Percentiles rank a stretch among this genome's conserved stretches.
phyloP scores from a whole-genome alignment of 73 alveolate genomes.

The Paramecium octaurelia region DNA sequence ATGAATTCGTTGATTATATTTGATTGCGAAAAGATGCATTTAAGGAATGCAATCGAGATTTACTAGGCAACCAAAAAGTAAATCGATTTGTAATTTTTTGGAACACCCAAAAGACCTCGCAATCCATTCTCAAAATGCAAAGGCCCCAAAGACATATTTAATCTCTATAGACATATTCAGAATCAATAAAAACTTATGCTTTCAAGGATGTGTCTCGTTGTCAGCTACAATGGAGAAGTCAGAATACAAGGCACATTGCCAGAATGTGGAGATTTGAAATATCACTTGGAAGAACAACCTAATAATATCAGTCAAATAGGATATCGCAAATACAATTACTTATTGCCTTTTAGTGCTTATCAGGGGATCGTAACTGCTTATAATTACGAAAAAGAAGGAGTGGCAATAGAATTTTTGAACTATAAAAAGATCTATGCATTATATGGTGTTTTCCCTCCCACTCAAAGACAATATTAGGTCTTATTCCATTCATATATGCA shows the following conservation, averaged over 20 bases:
- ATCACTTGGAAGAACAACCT: constrained; percentile 14
- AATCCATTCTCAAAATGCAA: constrained; percentile 53
- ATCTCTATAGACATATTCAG: constrained; percentile 30
- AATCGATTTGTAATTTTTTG: constrained; percentile 38
- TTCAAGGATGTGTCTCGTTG: constrained; percentile 34
- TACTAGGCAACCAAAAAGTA: constrained; percentile 34
- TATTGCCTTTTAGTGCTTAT: constrained; percentile 45
- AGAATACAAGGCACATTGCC: constrained; percentile 49
- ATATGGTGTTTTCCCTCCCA: constrained; percentile 70
- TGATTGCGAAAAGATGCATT: constrained; percentile 45
- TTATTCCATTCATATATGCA: constrained; percentile 17
- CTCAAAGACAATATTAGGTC: constrained; percentile 45
- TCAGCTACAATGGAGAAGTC: constrained; percentile 47
- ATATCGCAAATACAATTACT: constrained; percentile 26
- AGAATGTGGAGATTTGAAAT: neutral
- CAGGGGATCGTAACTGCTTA: constrained; percentile 51
- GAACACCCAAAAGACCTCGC: constrained; percentile 49
- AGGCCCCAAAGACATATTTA: constrained; percentile 36
- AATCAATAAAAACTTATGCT: constrained; percentile 33
- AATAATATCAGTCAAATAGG: constrained; percentile 15
- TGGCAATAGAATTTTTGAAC: constrained; percentile 43
- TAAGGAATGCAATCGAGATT: constrained; percentile 27
- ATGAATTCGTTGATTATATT: neutral
- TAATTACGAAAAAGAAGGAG: constrained; percentile 52
- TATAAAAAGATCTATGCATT: constrained; percentile 61